These are phyloP conservation scores for Begonia loranthoides DNA, from an alignment of 306 rosid species.

Conservation along the genomic window DNA sequence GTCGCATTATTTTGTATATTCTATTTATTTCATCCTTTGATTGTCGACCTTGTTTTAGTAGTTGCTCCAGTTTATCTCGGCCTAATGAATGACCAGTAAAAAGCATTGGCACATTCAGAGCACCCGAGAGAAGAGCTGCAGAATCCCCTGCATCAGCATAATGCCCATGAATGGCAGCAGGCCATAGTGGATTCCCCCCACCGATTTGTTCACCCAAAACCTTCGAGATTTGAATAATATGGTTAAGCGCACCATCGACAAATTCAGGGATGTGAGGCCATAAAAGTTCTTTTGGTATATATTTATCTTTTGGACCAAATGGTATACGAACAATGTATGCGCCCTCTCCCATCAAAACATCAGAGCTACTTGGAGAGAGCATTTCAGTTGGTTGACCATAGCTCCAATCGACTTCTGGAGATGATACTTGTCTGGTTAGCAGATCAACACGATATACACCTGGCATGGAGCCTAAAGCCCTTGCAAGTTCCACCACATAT, in stretches of 20 bases:
- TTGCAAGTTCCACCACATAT: conserved; percentile 48
- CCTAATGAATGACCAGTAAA: conserved; percentile 55
- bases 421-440: conserved; percentile 42
- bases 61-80: conserved; percentile 47
- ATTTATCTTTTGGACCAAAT: conserved; percentile 46
- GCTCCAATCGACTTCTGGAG: conserved; percentile 48
- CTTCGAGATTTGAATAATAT: conserved; percentile 40
- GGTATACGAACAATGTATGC: conserved; percentile 43
- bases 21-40: conserved; percentile 44
- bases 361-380: conserved; percentile 24
- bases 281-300: conserved; percentile 32
- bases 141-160: conserved; percentile 61
- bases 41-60: conserved; percentile 45
- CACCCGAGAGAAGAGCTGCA: conserved; percentile 50
- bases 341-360: conserved; percentile 25
- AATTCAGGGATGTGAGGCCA: conserved; percentile 46
- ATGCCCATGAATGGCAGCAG: conserved; percentile 49
- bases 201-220: conserved; percentile 50
- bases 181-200: conserved; percentile 39
- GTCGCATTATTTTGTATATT: conserved; percentile 49
- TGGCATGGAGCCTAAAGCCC: conserved; percentile 47
- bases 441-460: conserved; percentile 53
- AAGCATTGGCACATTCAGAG: conserved; percentile 45
- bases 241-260: conserved; percentile 41
- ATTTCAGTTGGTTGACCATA: conserved; percentile 54